Evolutionary conservation across 1,284 basidiomycete genomes (phyloP).

Genomic region (Boletus semigastroideus): DNA sequence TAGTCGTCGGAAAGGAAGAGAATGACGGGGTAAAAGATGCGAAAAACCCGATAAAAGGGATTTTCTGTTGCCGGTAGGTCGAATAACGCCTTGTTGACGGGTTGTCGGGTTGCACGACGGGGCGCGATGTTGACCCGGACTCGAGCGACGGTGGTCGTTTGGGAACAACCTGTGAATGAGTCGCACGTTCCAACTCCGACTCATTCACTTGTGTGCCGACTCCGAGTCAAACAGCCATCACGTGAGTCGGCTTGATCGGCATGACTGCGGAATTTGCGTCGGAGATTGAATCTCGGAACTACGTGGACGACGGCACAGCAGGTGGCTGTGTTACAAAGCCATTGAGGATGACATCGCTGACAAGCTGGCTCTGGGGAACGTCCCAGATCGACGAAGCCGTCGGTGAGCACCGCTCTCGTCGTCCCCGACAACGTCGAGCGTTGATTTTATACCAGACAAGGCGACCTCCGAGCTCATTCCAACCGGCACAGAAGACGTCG

Average conservation of each 20-base stretch:
- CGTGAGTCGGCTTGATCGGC: slow-evolving; percentile 11
- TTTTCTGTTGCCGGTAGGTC: slow-evolving; percentile 2
- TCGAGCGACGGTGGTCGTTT: slow-evolving; percentile 36
- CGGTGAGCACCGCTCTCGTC: slow-evolving; percentile 45
- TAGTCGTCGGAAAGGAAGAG: slow-evolving; percentile 3
- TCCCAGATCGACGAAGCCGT: slow-evolving; percentile 76
- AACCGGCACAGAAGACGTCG: slow-evolving; percentile 84
- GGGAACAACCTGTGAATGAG: slow-evolving; percentile 37
- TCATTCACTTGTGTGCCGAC: too few species aligned
- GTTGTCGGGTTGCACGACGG: slow-evolving; percentile 12
- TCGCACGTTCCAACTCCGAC: slow-evolving; percentile 37
- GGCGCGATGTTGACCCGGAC: slow-evolving; percentile 17
- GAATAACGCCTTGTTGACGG: slow-evolving; percentile 1
- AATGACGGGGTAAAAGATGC: slow-evolving; percentile 18
- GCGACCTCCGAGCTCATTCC: slow-evolving; percentile 89
- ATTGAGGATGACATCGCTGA: slow-evolving; percentile 43
- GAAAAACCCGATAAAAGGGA: slow-evolving; percentile 13
- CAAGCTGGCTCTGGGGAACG: slow-evolving; percentile 72
- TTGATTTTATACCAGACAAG: slow-evolving; percentile 58
- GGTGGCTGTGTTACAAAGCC: slow-evolving; percentile 19
- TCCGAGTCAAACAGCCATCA: neutral
- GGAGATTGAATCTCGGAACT: slow-evolving; percentile 21
- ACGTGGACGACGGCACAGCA: slow-evolving; percentile 16
- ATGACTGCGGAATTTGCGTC: slow-evolving; percentile 5
- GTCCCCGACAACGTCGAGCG: neutral